phyloP scores from a whole-genome alignment of 805 yeast species.

The Wickerhamomyces queroliae region DNA sequence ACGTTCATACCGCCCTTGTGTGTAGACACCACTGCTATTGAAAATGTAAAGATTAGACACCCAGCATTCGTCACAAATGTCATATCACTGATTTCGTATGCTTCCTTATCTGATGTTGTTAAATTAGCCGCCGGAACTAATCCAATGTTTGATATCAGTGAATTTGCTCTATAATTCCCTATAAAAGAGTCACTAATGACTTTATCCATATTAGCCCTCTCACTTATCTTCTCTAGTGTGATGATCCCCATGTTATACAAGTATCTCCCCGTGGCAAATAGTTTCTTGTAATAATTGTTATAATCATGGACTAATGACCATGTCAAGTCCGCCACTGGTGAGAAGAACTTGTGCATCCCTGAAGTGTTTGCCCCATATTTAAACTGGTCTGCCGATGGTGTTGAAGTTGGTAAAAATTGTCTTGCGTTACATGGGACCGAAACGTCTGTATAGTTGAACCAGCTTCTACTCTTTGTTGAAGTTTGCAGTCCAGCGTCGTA shows the following conservation, averaged over 20 bases:
- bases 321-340: constrained; percentile 3
- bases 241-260: constrained; percentile 15
- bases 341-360: constrained; percentile 13
- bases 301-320: constrained; percentile 4
- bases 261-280: constrained; percentile 2
- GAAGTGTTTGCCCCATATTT: constrained; percentile 16
- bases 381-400: constrained; percentile 5
- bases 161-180: constrained; percentile 8
- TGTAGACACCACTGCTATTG: constrained; percentile 6
- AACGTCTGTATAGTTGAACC: constrained; percentile 9
- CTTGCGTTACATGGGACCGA: constrained; percentile 17
- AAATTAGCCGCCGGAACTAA: constrained; percentile 1
- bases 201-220: constrained; percentile 11
- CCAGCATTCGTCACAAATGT: constrained; percentile 10
- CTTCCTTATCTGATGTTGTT: not conserved
- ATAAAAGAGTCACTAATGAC: constrained; percentile 4
- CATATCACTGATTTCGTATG: constrained; percentile 9
- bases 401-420: constrained; percentile 7
- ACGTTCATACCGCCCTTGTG: constrained; percentile 11
- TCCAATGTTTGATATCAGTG: constrained; percentile 18
- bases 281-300: constrained; percentile 7
- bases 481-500: constrained; percentile 1
- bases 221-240: constrained; percentile 4
- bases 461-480: constrained; percentile 1
- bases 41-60: constrained; percentile 9